Evolutionary conservation across 306 rosid genomes (phyloP).

Genomic region (Gleditsia sinensis): DNA sequence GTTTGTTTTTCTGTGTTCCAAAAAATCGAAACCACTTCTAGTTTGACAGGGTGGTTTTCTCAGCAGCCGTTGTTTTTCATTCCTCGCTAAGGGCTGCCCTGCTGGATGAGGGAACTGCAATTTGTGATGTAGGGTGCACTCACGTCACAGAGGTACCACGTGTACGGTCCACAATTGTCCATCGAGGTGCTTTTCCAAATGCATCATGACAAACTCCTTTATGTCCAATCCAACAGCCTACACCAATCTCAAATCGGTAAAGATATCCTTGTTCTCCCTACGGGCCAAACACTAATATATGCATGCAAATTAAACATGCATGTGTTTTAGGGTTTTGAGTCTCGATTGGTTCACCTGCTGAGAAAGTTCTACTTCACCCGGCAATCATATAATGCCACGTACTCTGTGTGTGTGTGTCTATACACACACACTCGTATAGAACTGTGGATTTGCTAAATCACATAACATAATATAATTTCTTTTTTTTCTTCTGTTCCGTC

Average conservation of each 20-base stretch:
- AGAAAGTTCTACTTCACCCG: background rate
- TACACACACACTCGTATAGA: no score
- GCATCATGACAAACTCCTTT: constrained; percentile 57
- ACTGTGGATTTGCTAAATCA: no score
- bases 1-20: constrained; percentile 21
- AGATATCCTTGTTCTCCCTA: constrained; percentile 26
- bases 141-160: constrained; percentile 40
- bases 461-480: no score
- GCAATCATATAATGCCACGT: background rate
- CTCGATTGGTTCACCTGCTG: background rate
- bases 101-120: constrained; percentile 8
- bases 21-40: constrained; percentile 36
- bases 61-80: constrained; percentile 52
- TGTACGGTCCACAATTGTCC: constrained; percentile 30
- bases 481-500: background rate
- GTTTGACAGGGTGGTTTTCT: constrained; percentile 41
- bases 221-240: constrained; percentile 50
- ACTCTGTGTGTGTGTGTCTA: no score
- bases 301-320: constrained; percentile 32
- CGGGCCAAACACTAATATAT: constrained; percentile 13
- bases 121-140: constrained; percentile 22
- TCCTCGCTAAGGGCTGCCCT: constrained; percentile 33
- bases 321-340: constrained; percentile 23
- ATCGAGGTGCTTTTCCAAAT: constrained; percentile 52
- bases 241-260: constrained; percentile 37